Conservation (phyloP, 768 basidiomycete species). For the Auricularia cornea region DNA sequence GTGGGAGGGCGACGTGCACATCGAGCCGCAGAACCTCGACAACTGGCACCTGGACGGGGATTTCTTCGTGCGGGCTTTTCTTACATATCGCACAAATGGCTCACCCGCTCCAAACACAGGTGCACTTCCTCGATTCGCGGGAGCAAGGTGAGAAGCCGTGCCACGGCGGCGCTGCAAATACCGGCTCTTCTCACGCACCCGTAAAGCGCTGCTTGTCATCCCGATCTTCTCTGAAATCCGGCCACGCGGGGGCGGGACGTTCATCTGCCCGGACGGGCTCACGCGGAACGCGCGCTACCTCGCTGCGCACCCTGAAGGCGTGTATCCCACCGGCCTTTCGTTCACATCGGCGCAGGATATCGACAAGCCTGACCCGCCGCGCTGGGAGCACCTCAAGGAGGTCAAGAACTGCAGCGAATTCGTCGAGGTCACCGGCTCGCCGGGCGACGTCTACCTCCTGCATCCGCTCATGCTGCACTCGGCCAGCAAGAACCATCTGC, state of each 20-base stretch:
- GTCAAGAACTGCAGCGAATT: neutral
- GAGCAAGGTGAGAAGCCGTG: slow-evolving; percentile 37
- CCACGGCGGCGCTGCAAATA: neutral
- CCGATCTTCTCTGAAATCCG: slow-evolving; percentile 52
- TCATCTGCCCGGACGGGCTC: slow-evolving; percentile 52
- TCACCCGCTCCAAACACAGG: no score
- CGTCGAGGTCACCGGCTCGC: slow-evolving; percentile 37
- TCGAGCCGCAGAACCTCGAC: slow-evolving; percentile 27
- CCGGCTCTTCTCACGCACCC: neutral
- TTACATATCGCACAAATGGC: no score
- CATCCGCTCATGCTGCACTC: slow-evolving; percentile 61
- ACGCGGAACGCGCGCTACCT: slow-evolving; percentile 13
- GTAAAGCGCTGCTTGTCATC: slow-evolving; percentile 39
- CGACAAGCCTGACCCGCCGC: neutral
- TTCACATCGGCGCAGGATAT: neutral
- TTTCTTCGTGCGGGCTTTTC: slow-evolving; percentile 4
- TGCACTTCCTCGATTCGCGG: slow-evolving; percentile 48
- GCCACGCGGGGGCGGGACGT: slow-evolving; percentile 48
- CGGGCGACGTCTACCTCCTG: slow-evolving; percentile 57
- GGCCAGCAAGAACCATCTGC: slow-evolving; percentile 50
- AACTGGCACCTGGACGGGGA: slow-evolving; percentile 45
- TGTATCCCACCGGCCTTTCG: slow-evolving; percentile 3
- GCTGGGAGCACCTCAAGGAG: neutral
- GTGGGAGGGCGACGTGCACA: neutral
- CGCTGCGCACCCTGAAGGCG: slow-evolving; percentile 15